phyloP scores from a whole-genome alignment of 169 alveolate genomes.

The Eimeria sp. region DNA sequence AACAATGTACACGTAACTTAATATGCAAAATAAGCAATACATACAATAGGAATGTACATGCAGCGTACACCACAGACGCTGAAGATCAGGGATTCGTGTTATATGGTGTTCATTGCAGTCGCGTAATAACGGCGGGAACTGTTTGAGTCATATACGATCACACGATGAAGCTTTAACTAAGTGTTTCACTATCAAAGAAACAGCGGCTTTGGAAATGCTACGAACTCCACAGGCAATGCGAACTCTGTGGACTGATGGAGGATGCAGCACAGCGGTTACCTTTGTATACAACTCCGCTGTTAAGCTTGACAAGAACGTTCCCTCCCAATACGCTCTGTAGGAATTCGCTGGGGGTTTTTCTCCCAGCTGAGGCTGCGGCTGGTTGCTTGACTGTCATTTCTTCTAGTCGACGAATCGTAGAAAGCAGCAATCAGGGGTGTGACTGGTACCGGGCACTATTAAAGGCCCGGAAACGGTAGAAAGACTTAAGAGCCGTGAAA shows the following conservation, averaged over 20 bases:
- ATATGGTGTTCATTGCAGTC: not conserved
- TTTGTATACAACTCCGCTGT: constrained; percentile 82
- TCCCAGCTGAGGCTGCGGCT: constrained; percentile 61
- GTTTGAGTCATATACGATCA: not conserved
- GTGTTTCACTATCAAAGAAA: not conserved
- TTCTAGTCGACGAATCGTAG: not conserved
- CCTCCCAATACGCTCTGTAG: constrained; percentile 81
- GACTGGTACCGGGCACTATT: not conserved
- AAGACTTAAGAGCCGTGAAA: not conserved
- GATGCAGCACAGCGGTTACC: constrained; percentile 18
- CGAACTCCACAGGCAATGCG: not conserved
- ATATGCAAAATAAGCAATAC: not conserved
- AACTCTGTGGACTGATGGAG: not conserved
- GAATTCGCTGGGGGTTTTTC: constrained; percentile 83
- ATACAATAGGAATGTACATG: not conserved
- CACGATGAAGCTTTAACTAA: not conserved
- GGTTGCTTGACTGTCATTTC: constrained; percentile 53
- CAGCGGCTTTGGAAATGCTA: not conserved
- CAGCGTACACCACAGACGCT: not conserved
- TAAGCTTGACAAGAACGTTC: constrained; percentile 75
- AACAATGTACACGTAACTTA: not conserved
- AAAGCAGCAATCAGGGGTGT: not conserved
- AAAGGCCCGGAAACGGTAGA: not conserved
- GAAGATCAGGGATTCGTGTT: not conserved
- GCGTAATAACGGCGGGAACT: not conserved